Base-by-base conservation (phyloP, 73 alveolate species). In the Paramecium sexaurelia region DNA sequence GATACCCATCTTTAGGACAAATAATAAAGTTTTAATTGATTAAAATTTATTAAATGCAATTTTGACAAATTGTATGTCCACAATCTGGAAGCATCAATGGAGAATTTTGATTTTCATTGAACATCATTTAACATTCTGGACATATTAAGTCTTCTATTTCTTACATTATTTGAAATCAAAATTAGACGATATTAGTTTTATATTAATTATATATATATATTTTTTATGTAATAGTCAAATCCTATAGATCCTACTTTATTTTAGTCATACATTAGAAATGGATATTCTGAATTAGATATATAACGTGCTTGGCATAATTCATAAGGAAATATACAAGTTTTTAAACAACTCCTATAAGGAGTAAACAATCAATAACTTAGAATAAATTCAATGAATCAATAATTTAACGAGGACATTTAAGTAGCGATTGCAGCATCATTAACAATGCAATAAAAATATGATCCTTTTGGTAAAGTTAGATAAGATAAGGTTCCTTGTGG, bases 401-500 rank as follows among this genome's bases (percentile, higher is more conserved):
- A 51, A 51, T 51, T n/a, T 51, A 51, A 51, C 5, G 67, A 51
- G 15, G 67, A 51, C 17, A 51, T 51, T 20, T 61, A 61, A 61
- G 8, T 13, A 19, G 83, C 83, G 2, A 29, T 61, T 8, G 47
- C 45, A 13, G 83, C 83, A 26, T 61, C 83, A 26, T 32, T 61
- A 26, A 29, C 43, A 61, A 22, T 29, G 7, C 39, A 61, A 13
- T 29, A 61, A 61, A 26, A 29, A 61, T 26, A 29, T 9, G 39
- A 11, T 0, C 83, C 83, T 6, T 4, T 61, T 10, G 39, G 47
- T 10, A 61, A 29, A 29, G 19, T 32, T 26, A 93, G 97, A 92
- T 47, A 40, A n/a, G 94, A 87, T 39, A 91, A 88, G 1, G 78
- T 78, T 10, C 97, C 97, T 15, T 95, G 94, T 20, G 98, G 98